Percentiles rank a stretch among this genome's conserved stretches.
Conservation (phyloP, 352 stramenopile genomes). For the Pythium diclinum region DNA sequence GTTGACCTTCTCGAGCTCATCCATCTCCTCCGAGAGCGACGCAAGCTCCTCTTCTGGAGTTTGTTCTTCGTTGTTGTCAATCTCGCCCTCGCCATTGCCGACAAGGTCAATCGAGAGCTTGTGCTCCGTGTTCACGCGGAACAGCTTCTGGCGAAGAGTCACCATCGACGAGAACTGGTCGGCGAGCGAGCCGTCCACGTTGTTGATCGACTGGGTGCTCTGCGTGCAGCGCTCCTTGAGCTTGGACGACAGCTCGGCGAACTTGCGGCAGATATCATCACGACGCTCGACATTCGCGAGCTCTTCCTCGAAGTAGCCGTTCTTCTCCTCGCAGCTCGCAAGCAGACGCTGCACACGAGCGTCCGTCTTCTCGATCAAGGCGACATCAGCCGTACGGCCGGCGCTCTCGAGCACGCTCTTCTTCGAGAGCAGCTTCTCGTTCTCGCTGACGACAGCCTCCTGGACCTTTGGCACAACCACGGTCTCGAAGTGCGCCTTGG, state of each 20-base stretch:
- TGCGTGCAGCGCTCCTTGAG: conserved; percentile 75
- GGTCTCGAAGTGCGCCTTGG: conserved; percentile 66
- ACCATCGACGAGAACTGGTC: conserved; percentile 84
- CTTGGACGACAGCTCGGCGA: conserved; percentile 62
- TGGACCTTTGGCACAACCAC: conserved; percentile 75
- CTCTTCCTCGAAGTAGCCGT: conserved; percentile 70
- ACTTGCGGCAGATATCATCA: conserved; percentile 72
- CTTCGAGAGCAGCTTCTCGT: conserved; percentile 83
- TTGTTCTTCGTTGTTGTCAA: conserved; percentile 19
- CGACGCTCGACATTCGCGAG: conserved; percentile 72
- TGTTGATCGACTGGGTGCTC: conserved; percentile 80
- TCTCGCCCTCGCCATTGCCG: conserved; percentile 10
- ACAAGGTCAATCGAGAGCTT: conserved; percentile 25
- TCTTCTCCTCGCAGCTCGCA: conserved; percentile 69
- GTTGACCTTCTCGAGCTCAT: conserved; percentile 79
- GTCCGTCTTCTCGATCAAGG: conserved; percentile 72
- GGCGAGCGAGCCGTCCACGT: conserved; percentile 63
- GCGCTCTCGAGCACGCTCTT: conserved; percentile 61
- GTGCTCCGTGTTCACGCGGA: conserved; percentile 33
- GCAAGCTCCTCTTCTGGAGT: conserved; percentile 30
- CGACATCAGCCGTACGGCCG: conserved; percentile 52
- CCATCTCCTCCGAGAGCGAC: conserved; percentile 73
- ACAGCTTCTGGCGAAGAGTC: conserved; percentile 60
- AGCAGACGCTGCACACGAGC: conserved; percentile 65
- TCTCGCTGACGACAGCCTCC: conserved; percentile 60